Evolutionary conservation across 2,329 filamentous ascomycete genomes (phyloP).

Genomic region (Sphaerulina vaccinii): DNA sequence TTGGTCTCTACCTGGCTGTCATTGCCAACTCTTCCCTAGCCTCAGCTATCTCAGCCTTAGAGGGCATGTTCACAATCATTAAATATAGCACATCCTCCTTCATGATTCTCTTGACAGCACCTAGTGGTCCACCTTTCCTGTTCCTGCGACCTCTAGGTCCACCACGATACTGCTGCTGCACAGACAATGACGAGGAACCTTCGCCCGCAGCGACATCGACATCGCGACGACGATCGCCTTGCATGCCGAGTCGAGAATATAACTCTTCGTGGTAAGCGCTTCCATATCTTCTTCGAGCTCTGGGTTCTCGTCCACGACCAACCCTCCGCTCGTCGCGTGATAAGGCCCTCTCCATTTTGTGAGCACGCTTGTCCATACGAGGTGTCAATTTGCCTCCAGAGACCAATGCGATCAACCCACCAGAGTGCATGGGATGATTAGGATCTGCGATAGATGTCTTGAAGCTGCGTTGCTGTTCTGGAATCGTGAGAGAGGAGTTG

Average conservation of each 20-base stretch:
- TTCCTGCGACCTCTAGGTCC: neutral
- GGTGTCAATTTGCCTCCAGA: conserved; percentile 46
- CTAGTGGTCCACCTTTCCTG: conserved; percentile 46
- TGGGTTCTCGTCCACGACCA: conserved; percentile 13
- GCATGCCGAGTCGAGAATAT: neutral
- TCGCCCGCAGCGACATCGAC: too few species aligned
- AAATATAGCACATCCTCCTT: conserved; percentile 47
- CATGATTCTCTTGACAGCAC: conserved; percentile 27
- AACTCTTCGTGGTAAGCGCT: conserved; percentile 19
- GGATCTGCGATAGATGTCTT: conserved; percentile 53
- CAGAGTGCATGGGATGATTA: conserved; percentile 52
- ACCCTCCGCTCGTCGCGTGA: conserved; percentile 16
- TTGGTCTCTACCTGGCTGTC: neutral
- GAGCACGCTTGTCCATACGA: conserved; percentile 5
- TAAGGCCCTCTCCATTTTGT: conserved; percentile 8
- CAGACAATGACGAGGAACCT: too few species aligned
- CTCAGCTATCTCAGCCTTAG: conserved; percentile 42
- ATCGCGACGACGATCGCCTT: neutral
- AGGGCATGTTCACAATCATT: conserved; percentile 51
- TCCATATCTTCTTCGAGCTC: conserved; percentile 11
- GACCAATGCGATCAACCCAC: conserved; percentile 48
- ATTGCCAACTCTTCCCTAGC: conserved; percentile 27
- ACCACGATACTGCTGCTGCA: neutral
- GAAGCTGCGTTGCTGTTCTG: conserved; percentile 41
- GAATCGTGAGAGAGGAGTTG: conserved; percentile 39